Conservation (phyloP, 2,329 filamentous ascomycete species). For the Aspergillus pseudotamarii region DNA sequence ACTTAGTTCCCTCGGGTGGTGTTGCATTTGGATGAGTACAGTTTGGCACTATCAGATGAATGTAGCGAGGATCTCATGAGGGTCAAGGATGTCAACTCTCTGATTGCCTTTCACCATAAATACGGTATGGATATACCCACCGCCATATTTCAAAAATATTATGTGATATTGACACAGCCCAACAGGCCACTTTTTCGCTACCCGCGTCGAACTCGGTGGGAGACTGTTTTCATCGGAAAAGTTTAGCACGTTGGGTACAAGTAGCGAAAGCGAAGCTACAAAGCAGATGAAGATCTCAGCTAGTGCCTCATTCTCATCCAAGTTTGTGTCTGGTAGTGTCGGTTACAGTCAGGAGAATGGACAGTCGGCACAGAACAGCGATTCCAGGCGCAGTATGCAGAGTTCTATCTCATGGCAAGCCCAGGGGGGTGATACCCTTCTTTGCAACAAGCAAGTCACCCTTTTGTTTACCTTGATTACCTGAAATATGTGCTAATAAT, state of each 20-base stretch:
- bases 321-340: neutral
- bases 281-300: neutral
- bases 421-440: slow-evolving; percentile 19
- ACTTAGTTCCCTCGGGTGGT: neutral
- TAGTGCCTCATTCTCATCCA: neutral
- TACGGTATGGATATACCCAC: neutral
- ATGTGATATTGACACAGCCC: neutral
- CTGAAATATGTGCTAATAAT: neutral
- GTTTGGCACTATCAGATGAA: neutral
- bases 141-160: too few relatives aligned
- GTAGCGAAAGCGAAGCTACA: neutral
- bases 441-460: slow-evolving; percentile 19
- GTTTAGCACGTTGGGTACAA: neutral
- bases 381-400: neutral
- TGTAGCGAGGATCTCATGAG: neutral
- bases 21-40: neutral
- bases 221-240: neutral
- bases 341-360: neutral
- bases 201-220: neutral
- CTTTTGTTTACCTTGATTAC: neutral
- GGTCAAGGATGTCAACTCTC: neutral
- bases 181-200: neutral
- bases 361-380: neutral
- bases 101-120: neutral
- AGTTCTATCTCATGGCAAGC: slow-evolving; percentile 19